Evolutionary conservation across 352 stramenopile species (phyloP).

Genomic region (Blastocystis sp.): DNA sequence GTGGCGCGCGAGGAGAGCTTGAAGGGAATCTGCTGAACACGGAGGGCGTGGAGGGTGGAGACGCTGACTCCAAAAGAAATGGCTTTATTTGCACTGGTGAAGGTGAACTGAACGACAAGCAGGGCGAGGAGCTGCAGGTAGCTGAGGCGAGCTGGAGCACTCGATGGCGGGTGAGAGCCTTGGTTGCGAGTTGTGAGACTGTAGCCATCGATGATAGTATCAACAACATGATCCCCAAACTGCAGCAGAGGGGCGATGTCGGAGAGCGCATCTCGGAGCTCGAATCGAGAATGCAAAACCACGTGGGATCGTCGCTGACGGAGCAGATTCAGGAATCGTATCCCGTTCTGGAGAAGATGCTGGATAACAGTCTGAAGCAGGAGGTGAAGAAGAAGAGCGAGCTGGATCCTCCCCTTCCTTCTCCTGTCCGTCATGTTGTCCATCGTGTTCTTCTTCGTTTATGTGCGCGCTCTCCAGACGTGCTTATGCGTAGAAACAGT

Average conservation of each 20-base stretch:
- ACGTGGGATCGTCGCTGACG: slow-evolving; percentile 41
- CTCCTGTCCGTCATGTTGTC: slow-evolving; percentile 42
- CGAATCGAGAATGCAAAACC: slow-evolving; percentile 70
- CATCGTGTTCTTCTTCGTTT: slow-evolving; percentile 57
- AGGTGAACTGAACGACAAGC: neutral
- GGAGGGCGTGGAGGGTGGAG: slow-evolving; percentile 69
- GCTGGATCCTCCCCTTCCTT: slow-evolving; percentile 56
- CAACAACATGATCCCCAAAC: slow-evolving; percentile 80
- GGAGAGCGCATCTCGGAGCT: slow-evolving; percentile 73
- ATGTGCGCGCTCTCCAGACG: slow-evolving; percentile 11
- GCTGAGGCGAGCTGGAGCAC: slow-evolving; percentile 74
- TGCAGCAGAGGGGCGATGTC: slow-evolving; percentile 74
- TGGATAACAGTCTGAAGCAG: slow-evolving; percentile 69
- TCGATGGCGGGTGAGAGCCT: slow-evolving; percentile 78
- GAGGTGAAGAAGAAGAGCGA: slow-evolving; percentile 63
- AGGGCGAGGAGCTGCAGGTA: slow-evolving; percentile 54
- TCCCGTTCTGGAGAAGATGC: slow-evolving; percentile 72
- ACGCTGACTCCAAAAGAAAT: slow-evolving; percentile 69
- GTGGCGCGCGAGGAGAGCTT: slow-evolving; percentile 64
- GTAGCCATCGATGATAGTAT: slow-evolving; percentile 76
- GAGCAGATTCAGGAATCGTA: slow-evolving; percentile 19
- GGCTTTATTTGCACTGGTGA: slow-evolving; percentile 33
- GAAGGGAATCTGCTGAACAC: neutral
- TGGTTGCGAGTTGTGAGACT: slow-evolving; percentile 72
- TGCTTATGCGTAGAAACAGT: slow-evolving; percentile 35